Evolutionary conservation across 768 basidiomycete species (phyloP).

Genomic region (Suillus fuscotomentosus): DNA sequence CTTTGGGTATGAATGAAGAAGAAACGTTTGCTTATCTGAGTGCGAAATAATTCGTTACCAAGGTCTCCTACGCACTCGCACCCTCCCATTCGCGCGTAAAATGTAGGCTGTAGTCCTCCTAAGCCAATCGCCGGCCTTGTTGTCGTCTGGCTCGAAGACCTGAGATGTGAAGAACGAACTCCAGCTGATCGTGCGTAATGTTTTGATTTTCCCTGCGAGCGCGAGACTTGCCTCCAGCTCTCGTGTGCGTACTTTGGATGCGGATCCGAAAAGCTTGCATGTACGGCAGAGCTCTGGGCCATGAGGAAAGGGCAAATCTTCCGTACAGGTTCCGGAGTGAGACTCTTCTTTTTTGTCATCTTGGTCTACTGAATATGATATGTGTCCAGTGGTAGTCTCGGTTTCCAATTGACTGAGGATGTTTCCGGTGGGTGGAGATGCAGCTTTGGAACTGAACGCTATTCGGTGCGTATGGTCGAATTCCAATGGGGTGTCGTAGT

Average conservation of each 20-base stretch:
- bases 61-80: constrained; percentile 42
- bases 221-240: constrained; percentile 49
- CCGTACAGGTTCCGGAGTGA: background rate
- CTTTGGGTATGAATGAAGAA: background rate
- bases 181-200: constrained; percentile 48
- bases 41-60: constrained; percentile 26
- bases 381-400: constrained; percentile 9
- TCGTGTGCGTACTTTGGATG: constrained; percentile 34
- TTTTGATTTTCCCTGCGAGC: constrained; percentile 44
- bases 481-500: constrained; percentile 23
- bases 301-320: constrained; percentile 27
- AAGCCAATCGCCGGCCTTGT: constrained; percentile 20
- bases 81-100: constrained; percentile 36
- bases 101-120: constrained; percentile 41
- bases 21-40: background rate
- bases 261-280: constrained; percentile 32
- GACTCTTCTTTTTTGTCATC: constrained; percentile 8
- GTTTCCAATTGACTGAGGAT: constrained; percentile 25
- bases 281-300: constrained; percentile 32
- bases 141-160: constrained; percentile 15
- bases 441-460: constrained; percentile 9
- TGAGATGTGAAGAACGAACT: constrained; percentile 43
- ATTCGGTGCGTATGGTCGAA: constrained; percentile 19
- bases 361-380: constrained; percentile 23
- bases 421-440: constrained; percentile 6